A percentile compares a stretch with the other conserved stretches of the same genome.
These are phyloP conservation scores for Mrakia hoshinonis DNA, from an alignment of 768 basidiomycete species.

Conservation along the genomic window DNA sequence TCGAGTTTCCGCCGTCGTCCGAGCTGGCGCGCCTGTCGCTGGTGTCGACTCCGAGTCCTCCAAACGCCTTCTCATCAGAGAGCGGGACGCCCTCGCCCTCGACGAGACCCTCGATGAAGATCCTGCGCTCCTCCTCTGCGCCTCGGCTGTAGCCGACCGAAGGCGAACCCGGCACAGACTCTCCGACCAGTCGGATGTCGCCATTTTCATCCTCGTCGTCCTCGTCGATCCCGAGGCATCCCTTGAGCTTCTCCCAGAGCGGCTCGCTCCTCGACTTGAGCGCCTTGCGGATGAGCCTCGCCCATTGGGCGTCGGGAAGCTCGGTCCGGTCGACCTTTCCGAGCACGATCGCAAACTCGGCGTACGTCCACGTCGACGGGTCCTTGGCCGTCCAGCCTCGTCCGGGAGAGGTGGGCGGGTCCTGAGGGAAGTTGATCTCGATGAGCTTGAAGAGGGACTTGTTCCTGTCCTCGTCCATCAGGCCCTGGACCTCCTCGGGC, in stretches of 20 bases:
- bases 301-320: slow-evolving; percentile 18
- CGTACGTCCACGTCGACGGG: slow-evolving; percentile 19
- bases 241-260: slow-evolving; percentile 29
- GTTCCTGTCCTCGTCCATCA: slow-evolving; percentile 21
- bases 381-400: background rate
- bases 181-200: slow-evolving; percentile 13
- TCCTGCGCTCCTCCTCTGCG: background rate
- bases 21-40: background rate
- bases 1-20: background rate
- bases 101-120: slow-evolving; percentile 25
- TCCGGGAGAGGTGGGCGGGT: background rate
- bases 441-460: slow-evolving; percentile 25
- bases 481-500: slow-evolving; percentile 10
- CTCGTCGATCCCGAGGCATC: slow-evolving; percentile 27
- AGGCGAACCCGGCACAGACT: background rate
- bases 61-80: background rate
- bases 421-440: slow-evolving; percentile 14
- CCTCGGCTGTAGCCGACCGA: background rate
- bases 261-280: slow-evolving; percentile 23
- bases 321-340: background rate
- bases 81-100: slow-evolving; percentile 14
- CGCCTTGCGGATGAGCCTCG: slow-evolving; percentile 1
- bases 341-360: slow-evolving; percentile 2
- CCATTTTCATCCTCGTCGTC: slow-evolving; percentile 19
- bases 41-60: background rate